These are phyloP conservation scores for Debaryomyces castellii DNA, from an alignment of 805 yeast species.

Conservation along the genomic window DNA sequence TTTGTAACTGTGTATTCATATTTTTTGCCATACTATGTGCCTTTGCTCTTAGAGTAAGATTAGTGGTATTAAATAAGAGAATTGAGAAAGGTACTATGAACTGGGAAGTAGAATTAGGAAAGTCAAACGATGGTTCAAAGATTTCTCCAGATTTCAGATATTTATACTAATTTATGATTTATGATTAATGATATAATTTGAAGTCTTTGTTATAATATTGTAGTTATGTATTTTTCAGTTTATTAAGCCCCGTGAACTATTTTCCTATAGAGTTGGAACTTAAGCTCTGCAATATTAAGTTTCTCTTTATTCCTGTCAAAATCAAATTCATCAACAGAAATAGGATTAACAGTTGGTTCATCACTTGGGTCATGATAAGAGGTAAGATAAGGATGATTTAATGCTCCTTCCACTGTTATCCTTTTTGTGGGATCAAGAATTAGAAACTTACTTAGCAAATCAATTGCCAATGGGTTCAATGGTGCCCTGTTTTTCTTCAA, in stretches of 20 bases:
- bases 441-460: constrained; percentile 59
- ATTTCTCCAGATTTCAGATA: constrained; percentile 46
- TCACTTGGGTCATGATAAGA: constrained; percentile 63
- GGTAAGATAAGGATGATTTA: constrained; percentile 82
- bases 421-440: constrained; percentile 85
- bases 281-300: constrained; percentile 67
- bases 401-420: constrained; percentile 84
- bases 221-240: neutral
- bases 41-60: constrained; percentile 36
- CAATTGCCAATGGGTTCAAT: constrained; percentile 27
- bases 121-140: constrained; percentile 41
- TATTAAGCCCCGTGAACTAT: constrained; percentile 45
- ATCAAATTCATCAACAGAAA: constrained; percentile 24
- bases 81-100: constrained; percentile 47
- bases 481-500: constrained; percentile 10
- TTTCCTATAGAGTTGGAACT: constrained; percentile 70
- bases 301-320: constrained; percentile 63
- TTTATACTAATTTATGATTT: constrained; percentile 18
- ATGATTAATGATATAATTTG: neutral
- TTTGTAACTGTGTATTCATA: constrained; percentile 49
- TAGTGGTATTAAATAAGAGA: constrained; percentile 38
- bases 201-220: neutral
- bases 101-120: constrained; percentile 50
- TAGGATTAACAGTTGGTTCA: constrained; percentile 27
- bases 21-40: constrained; percentile 41